A percentile compares a stretch with the other conserved stretches of the same genome.
phyloP scores from a whole-genome alignment of 768 basidiomycete genomes.

The Clitopilus passeckerianus region DNA sequence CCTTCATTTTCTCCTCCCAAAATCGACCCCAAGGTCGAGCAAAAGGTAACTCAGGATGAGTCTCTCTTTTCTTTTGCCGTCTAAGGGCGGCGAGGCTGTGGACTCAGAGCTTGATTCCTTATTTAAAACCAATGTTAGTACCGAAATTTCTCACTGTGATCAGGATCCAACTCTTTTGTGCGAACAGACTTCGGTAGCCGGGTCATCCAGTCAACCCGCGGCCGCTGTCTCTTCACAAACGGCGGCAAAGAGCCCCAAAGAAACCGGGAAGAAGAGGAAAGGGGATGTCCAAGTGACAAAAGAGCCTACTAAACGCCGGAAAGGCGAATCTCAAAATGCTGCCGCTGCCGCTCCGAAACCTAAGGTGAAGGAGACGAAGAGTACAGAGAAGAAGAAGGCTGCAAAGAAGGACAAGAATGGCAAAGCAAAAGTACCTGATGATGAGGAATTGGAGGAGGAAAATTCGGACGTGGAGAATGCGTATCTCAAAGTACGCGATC shows the following conservation, averaged over 20 bases:
- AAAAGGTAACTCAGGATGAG: slow-evolving; percentile 39
- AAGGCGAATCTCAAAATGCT: slow-evolving; percentile 9
- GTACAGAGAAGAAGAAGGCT: slow-evolving; percentile 12
- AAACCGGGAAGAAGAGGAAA: slow-evolving; percentile 27
- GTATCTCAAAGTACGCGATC: slow-evolving; percentile 10
- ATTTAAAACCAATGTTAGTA: slow-evolving; percentile 50
- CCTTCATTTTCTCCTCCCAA: not conserved
- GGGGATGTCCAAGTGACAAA: slow-evolving; percentile 8
- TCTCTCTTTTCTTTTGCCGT: slow-evolving; percentile 47
- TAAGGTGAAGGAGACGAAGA: slow-evolving; percentile 8
- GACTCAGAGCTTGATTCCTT: slow-evolving; percentile 63
- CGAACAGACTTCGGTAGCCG: slow-evolving; percentile 10
- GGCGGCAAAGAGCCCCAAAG: slow-evolving; percentile 11
- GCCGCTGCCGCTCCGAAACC: not conserved
- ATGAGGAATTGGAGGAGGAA: slow-evolving; percentile 24
- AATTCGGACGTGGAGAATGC: slow-evolving; percentile 31
- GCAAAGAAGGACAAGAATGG: slow-evolving; percentile 13
- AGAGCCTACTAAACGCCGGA: slow-evolving; percentile 19
- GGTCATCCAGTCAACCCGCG: slow-evolving; percentile 8
- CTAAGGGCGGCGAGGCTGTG: slow-evolving; percentile 29
- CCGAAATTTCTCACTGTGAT: not conserved
- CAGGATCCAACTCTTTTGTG: slow-evolving; percentile 2
- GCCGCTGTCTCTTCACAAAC: slow-evolving; percentile 5
- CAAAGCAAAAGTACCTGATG: slow-evolving; percentile 13
- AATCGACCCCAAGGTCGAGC: not conserved